Conservation (phyloP, 805 yeast species). For the Yamadazyma scolyti region DNA sequence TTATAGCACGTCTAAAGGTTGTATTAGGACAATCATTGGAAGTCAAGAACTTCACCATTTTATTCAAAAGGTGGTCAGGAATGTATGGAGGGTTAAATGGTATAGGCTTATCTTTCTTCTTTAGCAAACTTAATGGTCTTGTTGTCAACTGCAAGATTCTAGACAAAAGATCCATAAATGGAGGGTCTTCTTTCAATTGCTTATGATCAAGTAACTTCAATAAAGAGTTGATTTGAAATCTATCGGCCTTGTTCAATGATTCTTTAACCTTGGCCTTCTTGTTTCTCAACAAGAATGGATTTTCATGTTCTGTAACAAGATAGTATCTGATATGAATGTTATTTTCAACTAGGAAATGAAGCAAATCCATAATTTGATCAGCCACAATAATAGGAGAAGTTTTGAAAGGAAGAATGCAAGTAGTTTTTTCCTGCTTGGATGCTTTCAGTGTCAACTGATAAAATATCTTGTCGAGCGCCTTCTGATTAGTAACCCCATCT, state of each 20-base stretch:
- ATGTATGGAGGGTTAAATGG: conserved; percentile 55
- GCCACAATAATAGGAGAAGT: conserved; percentile 70
- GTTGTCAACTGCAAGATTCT: conserved; percentile 75
- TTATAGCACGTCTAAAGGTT: conserved; percentile 79
- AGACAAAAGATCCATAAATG: conserved; percentile 72
- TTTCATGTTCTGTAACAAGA: conserved; percentile 72
- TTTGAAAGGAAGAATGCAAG: conserved; percentile 45
- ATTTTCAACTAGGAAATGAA: conserved; percentile 65
- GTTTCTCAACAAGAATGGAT: conserved; percentile 33
- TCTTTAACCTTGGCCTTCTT: conserved; percentile 27
- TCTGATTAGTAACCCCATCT: conserved; percentile 67
- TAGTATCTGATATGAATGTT: conserved; percentile 68
- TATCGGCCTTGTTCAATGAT: conserved; percentile 21
- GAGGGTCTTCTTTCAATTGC: conserved; percentile 67
- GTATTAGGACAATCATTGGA: conserved; percentile 82
- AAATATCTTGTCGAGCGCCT: conserved; percentile 60
- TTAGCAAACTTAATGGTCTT: conserved; percentile 59
- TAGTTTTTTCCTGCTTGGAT: conserved; percentile 9
- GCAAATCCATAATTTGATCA: conserved; percentile 70
- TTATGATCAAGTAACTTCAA: conserved; percentile 59
- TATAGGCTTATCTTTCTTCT: conserved; percentile 25
- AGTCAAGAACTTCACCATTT: conserved; percentile 62
- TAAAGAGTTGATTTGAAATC: conserved; percentile 71
- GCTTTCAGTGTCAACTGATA: conserved; percentile 49
- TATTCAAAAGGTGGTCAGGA: conserved; percentile 57